Base-by-base conservation (phyloP, 345 rosid genomes). In the Heritiera fomes region DNA sequence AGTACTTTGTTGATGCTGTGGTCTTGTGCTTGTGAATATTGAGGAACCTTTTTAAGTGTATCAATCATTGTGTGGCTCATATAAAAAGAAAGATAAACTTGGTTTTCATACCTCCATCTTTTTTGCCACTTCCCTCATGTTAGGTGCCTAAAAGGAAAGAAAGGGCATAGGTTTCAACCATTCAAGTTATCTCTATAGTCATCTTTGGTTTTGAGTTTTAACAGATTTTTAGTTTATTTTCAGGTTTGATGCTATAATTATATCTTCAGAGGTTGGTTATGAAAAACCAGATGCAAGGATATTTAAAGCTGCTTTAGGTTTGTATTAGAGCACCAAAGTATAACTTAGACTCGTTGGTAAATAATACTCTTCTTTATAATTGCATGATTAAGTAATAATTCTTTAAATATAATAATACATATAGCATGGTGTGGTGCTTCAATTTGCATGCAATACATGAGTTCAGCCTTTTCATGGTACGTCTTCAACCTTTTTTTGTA, bases 221-320 rank as follows among this genome's bases (percentile, higher is more conserved):
- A 69, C 38, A 32, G 32, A 18, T 15, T 52, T 43, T 45, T 61
- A 18, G 17, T 38, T 77, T 38, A 63, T 76, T 71, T 78, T 41
- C 86, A 94, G 98, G 88, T 93, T 93, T 66, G 97, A 91, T 82
- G 92, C 97, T 82, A 83, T 93, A 66, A 80, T 93, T 72, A 85
- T 95, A 82, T 95, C 97, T 63, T 88, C 98, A 3, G 98, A 93
- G 85, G 92, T 89, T 38, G 93, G 95, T 84, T 90, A 77, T 74
- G 98, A 95, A 80, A 95, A 95, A 81, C 97, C 97, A 20, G 91
- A 92, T 86, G 84, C 86, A 64, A 86, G 83, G 76, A 93, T 91
- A 86, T 94, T 91, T 76, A 81, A 85, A 82, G 84, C 88, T 59
- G 95, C 98, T 50, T 85, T 89, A 88, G 98, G 98, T 93, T 82